These are phyloP conservation scores for Phytopythium boreale DNA, from an alignment of 352 stramenopile genomes.

Conservation along the genomic window DNA sequence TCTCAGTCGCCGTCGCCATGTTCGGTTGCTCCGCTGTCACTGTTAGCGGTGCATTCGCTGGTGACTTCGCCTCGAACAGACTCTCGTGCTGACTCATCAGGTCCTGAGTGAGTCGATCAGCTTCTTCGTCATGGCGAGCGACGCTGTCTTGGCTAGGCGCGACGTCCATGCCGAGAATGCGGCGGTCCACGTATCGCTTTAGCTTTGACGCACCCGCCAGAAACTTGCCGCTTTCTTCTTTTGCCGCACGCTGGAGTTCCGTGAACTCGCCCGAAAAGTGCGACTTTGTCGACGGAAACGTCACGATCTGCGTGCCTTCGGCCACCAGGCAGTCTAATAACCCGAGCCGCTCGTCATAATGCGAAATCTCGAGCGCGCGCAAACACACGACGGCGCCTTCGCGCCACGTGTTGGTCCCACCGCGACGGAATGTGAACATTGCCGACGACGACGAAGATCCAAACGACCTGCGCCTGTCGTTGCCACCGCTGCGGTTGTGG, in stretches of 20 bases:
- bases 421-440: conserved; percentile 42
- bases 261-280: conserved; percentile 30
- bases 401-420: conserved; percentile 46
- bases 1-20: not conserved
- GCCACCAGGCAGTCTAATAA: conserved; percentile 55
- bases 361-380: conserved; percentile 54
- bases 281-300: conserved; percentile 58
- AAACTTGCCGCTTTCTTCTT: conserved; percentile 13
- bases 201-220: conserved; percentile 19
- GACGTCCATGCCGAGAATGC: conserved; percentile 38
- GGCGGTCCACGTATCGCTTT: conserved; percentile 46
- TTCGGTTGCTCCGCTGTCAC: not conserved
- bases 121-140: conserved; percentile 25
- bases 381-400: conserved; percentile 53
- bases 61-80: not conserved
- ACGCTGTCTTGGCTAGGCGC: conserved; percentile 29
- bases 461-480: conserved; percentile 1
- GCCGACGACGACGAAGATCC: conserved; percentile 15
- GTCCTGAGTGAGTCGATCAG: conserved; percentile 52
- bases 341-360: conserved; percentile 54
- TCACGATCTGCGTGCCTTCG: conserved; percentile 54
- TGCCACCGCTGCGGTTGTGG: not conserved
- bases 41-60: not conserved
- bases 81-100: conserved; percentile 29
- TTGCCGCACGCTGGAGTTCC: conserved; percentile 16